Conservation (phyloP, 257 asterid species). For the Ballota nigra region DNA sequence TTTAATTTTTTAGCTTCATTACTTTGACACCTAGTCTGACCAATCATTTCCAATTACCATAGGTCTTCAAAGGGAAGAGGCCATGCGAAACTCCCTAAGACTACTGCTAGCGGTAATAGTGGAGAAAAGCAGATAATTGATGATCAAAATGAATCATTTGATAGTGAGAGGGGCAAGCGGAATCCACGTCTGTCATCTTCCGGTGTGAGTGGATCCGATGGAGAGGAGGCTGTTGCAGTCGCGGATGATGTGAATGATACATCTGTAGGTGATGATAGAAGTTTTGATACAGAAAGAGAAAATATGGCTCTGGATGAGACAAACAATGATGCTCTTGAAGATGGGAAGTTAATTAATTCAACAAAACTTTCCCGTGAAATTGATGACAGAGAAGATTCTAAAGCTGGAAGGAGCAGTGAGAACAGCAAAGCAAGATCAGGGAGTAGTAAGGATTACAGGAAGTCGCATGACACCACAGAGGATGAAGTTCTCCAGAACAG, state of each 20-base stretch:
- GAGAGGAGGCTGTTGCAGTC: slow-evolving; percentile 44
- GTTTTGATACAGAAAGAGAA: slow-evolving; percentile 43
- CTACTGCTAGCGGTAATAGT: slow-evolving; percentile 30
- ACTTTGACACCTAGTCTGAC: slow-evolving; percentile 1
- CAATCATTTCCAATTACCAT: slow-evolving; percentile 12
- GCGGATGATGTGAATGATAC: slow-evolving; percentile 41
- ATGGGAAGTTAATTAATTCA: slow-evolving; percentile 34
- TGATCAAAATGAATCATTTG: slow-evolving; percentile 47
- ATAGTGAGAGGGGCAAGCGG: slow-evolving; percentile 44
- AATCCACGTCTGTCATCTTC: slow-evolving; percentile 52
- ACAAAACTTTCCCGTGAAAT: slow-evolving; percentile 48
- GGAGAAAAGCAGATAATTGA: slow-evolving; percentile 37
- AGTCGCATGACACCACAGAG: slow-evolving; percentile 48
- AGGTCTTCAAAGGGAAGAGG: slow-evolving; percentile 59
- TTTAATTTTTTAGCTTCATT: background rate
- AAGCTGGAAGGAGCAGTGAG: slow-evolving; percentile 63
- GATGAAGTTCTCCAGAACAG: slow-evolving; percentile 71
- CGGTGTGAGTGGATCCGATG: slow-evolving; percentile 35
- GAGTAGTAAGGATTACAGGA: slow-evolving; percentile 60
- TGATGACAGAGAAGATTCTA: slow-evolving; percentile 62
- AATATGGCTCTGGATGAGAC: slow-evolving; percentile 38
- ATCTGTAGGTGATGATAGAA: slow-evolving; percentile 40
- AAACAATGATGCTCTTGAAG: slow-evolving; percentile 34
- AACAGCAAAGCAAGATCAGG: slow-evolving; percentile 76
- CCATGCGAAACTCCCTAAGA: slow-evolving; percentile 39